A percentile compares a stretch with the other conserved stretches of the same genome.
Evolutionary conservation across 2,329 filamentous ascomycete genomes (phyloP).

Genomic region (Cladosporium sp.): DNA sequence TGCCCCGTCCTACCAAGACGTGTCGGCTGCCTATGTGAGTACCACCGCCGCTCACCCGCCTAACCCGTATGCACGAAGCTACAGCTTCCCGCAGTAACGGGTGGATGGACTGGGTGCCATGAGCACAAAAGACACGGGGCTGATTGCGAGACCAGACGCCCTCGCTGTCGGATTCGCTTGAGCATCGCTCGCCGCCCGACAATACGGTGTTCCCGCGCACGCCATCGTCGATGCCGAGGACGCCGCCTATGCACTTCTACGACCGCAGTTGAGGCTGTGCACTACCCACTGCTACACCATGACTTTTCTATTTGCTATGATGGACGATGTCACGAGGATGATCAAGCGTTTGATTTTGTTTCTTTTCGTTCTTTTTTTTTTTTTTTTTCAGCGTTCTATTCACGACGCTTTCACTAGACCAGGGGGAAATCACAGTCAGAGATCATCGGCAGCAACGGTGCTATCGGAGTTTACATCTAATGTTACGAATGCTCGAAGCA

Average conservation of each 20-base stretch:
- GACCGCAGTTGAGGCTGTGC: constrained; percentile 9
- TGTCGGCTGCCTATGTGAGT: constrained; percentile 57
- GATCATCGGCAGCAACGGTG: constrained; percentile 4
- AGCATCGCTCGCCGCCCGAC: constrained; percentile 42
- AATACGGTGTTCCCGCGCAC: constrained; percentile 47
- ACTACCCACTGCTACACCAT: no score
- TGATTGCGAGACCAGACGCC: constrained; percentile 55
- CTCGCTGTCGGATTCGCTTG: constrained; percentile 62
- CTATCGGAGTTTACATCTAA: not conserved
- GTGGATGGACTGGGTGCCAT: not conserved
- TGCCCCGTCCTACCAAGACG: constrained; percentile 11
- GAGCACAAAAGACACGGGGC: not conserved
- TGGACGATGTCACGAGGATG: constrained; percentile 4
- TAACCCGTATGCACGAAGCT: constrained; percentile 19
- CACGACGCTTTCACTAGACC: constrained; percentile 4
- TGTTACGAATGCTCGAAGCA: constrained; percentile 2
- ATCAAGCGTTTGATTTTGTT: not conserved
- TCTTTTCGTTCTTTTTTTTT: not conserved
- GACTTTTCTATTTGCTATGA: constrained; percentile 1
- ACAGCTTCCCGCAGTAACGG: constrained; percentile 16
- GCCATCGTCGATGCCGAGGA: constrained; percentile 67
- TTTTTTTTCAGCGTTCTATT: constrained; percentile 1
- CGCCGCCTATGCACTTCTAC: constrained; percentile 48
- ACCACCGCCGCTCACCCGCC: constrained; percentile 45
- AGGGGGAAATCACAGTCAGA: not conserved